Evolutionary conservation across 768 basidiomycete species (phyloP).

Genomic region (Phylloporus rhodoxanthus): DNA sequence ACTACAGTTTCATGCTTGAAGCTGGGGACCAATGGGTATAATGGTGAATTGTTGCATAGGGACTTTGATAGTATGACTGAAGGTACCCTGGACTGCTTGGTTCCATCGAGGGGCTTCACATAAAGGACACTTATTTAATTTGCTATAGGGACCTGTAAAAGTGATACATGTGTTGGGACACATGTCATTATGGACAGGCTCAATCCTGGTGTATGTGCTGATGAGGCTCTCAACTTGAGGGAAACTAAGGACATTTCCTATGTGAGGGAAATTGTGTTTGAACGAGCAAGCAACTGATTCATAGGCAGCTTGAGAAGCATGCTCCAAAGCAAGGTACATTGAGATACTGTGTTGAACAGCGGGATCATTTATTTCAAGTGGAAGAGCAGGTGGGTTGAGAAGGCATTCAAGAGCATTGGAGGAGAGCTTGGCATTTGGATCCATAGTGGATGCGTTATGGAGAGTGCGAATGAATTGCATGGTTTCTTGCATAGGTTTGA

Average conservation of each 20-base stretch:
- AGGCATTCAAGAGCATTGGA: background rate
- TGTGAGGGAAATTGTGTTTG: background rate
- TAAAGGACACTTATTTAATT: slow-evolving; percentile 24
- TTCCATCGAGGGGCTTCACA: slow-evolving; percentile 32
- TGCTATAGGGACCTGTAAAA: slow-evolving; percentile 35
- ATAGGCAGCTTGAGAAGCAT: background rate
- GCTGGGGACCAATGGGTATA: slow-evolving; percentile 38
- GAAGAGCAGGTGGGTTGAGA: background rate
- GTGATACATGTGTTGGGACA: slow-evolving; percentile 38
- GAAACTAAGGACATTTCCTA: background rate
- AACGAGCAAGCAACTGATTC: background rate
- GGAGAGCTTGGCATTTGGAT: background rate
- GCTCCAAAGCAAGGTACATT: background rate
- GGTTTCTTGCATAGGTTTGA: background rate
- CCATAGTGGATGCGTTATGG: background rate
- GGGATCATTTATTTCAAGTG: background rate
- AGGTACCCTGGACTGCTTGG: background rate
- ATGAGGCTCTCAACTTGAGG: slow-evolving; percentile 6
- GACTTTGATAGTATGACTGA: slow-evolving; percentile 11
- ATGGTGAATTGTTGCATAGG: slow-evolving; percentile 33
- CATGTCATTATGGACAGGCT: slow-evolving; percentile 35
- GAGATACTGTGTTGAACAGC: background rate
- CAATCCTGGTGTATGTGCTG: slow-evolving; percentile 23
- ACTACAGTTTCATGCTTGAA: slow-evolving; percentile 34
- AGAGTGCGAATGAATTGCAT: background rate